phyloP scores from a whole-genome alignment of 768 basidiomycete species.

The Harrya chromipes region DNA sequence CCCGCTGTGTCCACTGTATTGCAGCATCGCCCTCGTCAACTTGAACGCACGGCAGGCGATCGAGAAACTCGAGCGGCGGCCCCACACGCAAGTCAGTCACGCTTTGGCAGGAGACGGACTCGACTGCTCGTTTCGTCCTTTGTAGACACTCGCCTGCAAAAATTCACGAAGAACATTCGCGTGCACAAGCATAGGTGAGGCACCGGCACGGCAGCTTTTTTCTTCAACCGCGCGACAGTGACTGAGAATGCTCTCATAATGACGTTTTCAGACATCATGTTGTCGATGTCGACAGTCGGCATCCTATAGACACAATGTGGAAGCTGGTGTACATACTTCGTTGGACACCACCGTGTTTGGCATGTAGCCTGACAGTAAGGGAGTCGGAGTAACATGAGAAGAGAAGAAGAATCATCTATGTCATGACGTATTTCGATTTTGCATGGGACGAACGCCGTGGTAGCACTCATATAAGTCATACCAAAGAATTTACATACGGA shows the following conservation, averaged over 20 bases:
- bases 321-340: constrained; percentile 12
- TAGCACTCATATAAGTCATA: too few relatives aligned
- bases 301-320: background rate
- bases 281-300: constrained; percentile 2
- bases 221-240: background rate
- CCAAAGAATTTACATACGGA: too few relatives aligned
- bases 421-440: too few relatives aligned
- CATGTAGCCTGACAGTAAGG: background rate
- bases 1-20: constrained; percentile 30
- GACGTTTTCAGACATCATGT: background rate
- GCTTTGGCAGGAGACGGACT: constrained; percentile 4
- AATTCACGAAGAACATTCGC: background rate
- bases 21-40: constrained; percentile 32
- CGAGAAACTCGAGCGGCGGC: constrained; percentile 9
- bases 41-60: constrained; percentile 27
- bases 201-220: background rate
- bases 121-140: background rate
- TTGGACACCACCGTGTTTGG: background rate
- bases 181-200: background rate
- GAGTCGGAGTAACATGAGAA: background rate
- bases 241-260: too few relatives aligned
- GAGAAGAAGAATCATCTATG: background rate
- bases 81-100: constrained; percentile 1
- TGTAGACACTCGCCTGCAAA: background rate
- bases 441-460: too few relatives aligned